Evolutionary conservation across 805 yeast species (phyloP), one percentile per base, ranked within the genome.

Genomic region (Candida jianshihensis): DNA sequence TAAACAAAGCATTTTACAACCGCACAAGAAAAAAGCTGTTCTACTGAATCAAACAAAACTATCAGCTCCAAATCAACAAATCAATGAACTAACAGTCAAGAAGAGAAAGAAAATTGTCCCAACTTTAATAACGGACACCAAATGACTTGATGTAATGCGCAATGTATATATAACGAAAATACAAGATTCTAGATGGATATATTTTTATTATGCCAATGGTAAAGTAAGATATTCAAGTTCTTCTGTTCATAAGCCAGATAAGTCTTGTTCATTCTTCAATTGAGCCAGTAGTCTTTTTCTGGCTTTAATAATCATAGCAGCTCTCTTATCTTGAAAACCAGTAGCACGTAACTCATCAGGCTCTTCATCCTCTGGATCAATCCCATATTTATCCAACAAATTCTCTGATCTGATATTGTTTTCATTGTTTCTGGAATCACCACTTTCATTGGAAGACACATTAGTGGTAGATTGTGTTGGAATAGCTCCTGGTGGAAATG

Each of bases 301-400:
- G 1, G 88, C 86, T 38, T 68, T 64, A 52, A 73, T 54, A 29
- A 81, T 68, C 79, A 82, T 70, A 33, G 71, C 71, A 38, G 69
- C 67, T 37, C 71, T 73, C 56, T 71, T 75, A 36, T 63, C 62
- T 30, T 65, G 66, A 36, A 76, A 60, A 24, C 60, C 60, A 34
- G 51, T 53, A 34, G 67, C 66, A 37, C 78, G 18, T n/a, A 15
- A 5, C 13, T 26, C 26, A 6, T 22, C 34, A 13, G 34, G 26
- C 14, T 26, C 8, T 19, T 21, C 13, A 7, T 18, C 41, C 20
- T 47, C 44, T 16, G 39, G 59, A 20, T 61, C 63, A 26, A 72
- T 55, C 13, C 61, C 62, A 47, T 71, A 75, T 47, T 66, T 66
- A 42, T 70, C 66, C 36, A 70, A 41, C 25, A 59, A 53, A 37